Percentiles rank a stretch among this genome's conserved stretches.
Conservation (phyloP, 148 eudicot genomes). For the Cornus controversa region DNA sequence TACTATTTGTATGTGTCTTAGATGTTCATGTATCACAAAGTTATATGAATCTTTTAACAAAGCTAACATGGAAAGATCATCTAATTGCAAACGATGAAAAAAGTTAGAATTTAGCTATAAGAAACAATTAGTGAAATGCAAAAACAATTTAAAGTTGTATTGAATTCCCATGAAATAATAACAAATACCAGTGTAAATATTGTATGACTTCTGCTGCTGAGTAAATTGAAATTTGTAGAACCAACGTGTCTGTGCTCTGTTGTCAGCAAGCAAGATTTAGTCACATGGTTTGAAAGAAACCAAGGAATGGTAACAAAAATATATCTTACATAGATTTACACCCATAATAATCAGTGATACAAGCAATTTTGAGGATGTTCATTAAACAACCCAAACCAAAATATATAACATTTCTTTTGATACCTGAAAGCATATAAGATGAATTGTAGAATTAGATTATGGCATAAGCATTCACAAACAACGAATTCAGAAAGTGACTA, state of each 20-base stretch:
- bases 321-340: neutral
- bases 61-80: neutral
- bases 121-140: neutral
- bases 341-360: neutral
- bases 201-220: slow-evolving; percentile 99
- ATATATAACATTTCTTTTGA: too few species aligned
- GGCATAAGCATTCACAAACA: neutral
- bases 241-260: slow-evolving; percentile 99
- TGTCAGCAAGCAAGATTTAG: slow-evolving; percentile 16
- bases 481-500: neutral
- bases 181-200: slow-evolving; percentile 90
- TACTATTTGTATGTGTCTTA: neutral
- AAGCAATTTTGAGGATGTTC: neutral
- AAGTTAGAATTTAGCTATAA: neutral
- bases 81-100: neutral
- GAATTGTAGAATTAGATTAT: too few species aligned
- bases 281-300: neutral
- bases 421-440: neutral
- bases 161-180: neutral
- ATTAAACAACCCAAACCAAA: neutral
- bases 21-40: neutral
- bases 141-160: neutral
- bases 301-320: neutral
- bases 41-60: neutral
- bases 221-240: slow-evolving; percentile 96